Base-by-base conservation (phyloP, 352 stramenopile genomes). In the Phytopythium boreale region DNA sequence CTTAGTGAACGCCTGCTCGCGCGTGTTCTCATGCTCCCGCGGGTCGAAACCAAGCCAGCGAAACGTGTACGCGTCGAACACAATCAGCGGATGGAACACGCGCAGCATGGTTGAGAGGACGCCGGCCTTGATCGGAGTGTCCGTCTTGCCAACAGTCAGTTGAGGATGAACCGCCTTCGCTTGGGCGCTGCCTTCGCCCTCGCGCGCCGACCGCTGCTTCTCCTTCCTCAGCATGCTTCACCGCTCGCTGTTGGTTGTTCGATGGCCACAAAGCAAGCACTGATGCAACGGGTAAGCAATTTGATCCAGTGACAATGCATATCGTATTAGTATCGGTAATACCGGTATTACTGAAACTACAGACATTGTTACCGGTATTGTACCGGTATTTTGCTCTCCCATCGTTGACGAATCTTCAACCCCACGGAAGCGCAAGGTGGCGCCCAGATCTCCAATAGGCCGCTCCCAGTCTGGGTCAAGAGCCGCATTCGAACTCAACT, bases 51-150 rank as follows among this genome's bases (percentile, higher is more conserved):
- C 63, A 22, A 77, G 70, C 67, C 71, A 77, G 20, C 70, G 63
- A 41, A 77, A 75, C 49, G 70, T 72, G 50, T 78, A 75, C 5
- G 71, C 64, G 62, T 75, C 68, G 50, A 66, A 72, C 47, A 77
- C 41, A 10, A 75, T 59, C 49, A 72, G 52, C 2, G 67, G 64
- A 31, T 78, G 59, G n/a, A 61, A 75, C 34, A 76, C 49, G 20
- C 63, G 57, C 56, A 64, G 14, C 49, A 64, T 37, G 11, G 44
- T 52, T 11, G 53, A 12, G 1, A 63, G 4, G 9, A 1, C 19
- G 22, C 26, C 8, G 53, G 22, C 9, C 20, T 53, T 19, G 39
- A 19, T n/a, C 17, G 15, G 39, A 8, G 17, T 46, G 11, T 46
- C 39, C 17, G 39, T n/a, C 39, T 22, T n/a, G 29, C 29, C 29